Percentiles rank a stretch among this genome's conserved stretches.
These are phyloP conservation scores for Kurtzmaniella quercitrusa DNA, from an alignment of 1,139 yeast species.

Conservation along the genomic window DNA sequence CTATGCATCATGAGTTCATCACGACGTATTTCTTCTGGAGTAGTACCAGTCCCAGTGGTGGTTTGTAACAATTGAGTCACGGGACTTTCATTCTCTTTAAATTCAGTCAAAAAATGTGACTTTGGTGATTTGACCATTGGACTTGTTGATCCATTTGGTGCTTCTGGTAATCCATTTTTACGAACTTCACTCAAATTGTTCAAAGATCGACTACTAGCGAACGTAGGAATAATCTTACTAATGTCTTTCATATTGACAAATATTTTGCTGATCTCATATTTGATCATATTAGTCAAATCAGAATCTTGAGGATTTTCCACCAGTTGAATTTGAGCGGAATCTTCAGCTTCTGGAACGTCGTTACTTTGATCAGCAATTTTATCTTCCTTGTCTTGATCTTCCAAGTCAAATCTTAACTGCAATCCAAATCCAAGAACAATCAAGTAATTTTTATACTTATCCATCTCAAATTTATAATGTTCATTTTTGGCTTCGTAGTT, in stretches of 20 bases:
- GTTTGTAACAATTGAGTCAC: conserved; percentile 32
- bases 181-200: conserved; percentile 22
- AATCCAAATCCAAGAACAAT: conserved; percentile 46
- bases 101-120: conserved; percentile 36
- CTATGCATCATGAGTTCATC: conserved; percentile 19
- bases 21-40: conserved; percentile 5
- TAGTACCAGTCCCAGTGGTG: conserved; percentile 15
- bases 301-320: conserved; percentile 16
- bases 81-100: conserved; percentile 37
- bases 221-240: conserved; percentile 36
- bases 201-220: conserved; percentile 30
- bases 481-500: conserved; percentile 39
- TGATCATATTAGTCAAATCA: conserved; percentile 33
- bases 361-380: conserved; percentile 6
- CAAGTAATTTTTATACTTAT: conserved; percentile 44
- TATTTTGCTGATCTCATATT: conserved; percentile 33
- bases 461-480: conserved; percentile 42
- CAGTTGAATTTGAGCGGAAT: conserved; percentile 10
- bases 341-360: conserved; percentile 11
- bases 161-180: conserved; percentile 4
- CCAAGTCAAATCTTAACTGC: conserved; percentile 42
- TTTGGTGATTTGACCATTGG: conserved; percentile 42
- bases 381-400: conserved; percentile 26
- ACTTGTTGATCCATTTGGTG: conserved; percentile 14
- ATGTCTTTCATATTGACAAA: conserved; percentile 34